Conservation (phyloP, 116 monocot genomes). For the Trichopus zeylanicus region DNA sequence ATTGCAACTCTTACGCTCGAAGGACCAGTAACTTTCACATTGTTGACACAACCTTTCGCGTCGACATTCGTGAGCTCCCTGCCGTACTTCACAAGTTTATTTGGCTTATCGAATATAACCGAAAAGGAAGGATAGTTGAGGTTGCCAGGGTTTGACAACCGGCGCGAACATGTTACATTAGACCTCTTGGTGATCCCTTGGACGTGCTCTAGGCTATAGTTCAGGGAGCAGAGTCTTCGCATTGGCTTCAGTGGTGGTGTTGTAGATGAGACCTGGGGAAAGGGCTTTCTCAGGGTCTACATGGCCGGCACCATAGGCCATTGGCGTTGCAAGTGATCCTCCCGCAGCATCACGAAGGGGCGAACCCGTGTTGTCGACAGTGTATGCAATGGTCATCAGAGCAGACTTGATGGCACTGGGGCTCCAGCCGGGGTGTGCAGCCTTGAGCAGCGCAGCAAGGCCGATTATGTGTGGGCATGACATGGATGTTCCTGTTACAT, state of each 20-base stretch:
- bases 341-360: constrained; percentile 7
- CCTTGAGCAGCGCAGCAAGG: neutral
- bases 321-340: constrained; percentile 20
- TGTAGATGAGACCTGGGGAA: neutral
- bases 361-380: neutral
- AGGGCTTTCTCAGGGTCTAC: neutral
- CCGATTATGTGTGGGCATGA: constrained; percentile 3
- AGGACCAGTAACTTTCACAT: constrained; percentile 33
- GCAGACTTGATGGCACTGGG: constrained; percentile 2
- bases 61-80: constrained; percentile 75
- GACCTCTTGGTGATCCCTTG: constrained; percentile 42
- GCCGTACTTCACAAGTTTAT: constrained; percentile 33
- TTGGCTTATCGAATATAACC: constrained; percentile 34
- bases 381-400: constrained; percentile 5
- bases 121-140: constrained; percentile 96
- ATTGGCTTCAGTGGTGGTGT: constrained; percentile 13
- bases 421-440: constrained; percentile 5
- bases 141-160: constrained; percentile 28
- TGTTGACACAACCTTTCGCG: constrained; percentile 23
- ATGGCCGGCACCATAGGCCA: neutral
- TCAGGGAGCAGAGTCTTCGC: constrained; percentile 49
- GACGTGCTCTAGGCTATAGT: constrained; percentile 41
- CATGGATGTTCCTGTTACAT: constrained; percentile 7
- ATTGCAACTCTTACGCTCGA: constrained; percentile 31
- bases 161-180: constrained; percentile 46